These are phyloP conservation scores for Juglanconis oblonga DNA, from an alignment of 2,329 filamentous ascomycete genomes.

Conservation along the genomic window DNA sequence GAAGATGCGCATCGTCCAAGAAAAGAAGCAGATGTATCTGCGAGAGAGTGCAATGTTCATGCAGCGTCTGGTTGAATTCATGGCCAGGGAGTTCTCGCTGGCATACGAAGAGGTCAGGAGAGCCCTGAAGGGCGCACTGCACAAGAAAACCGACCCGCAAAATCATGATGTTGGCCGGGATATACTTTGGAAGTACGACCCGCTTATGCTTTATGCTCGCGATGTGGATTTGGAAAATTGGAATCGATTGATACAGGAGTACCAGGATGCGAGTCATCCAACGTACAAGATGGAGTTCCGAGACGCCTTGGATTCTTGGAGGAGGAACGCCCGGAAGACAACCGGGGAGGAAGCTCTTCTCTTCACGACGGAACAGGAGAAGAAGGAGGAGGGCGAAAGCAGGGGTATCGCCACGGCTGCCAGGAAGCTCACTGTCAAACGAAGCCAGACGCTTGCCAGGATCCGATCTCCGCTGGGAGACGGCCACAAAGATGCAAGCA, in stretches of 20 bases:
- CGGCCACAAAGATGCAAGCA: conserved; percentile 54
- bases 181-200: conserved; percentile 82
- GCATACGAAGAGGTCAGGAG: conserved; percentile 69
- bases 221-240: conserved; percentile 81
- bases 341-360: conserved; percentile 80
- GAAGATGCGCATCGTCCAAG: conserved; percentile 88
- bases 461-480: conserved; percentile 68
- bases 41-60: conserved; percentile 75
- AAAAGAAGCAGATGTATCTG: conserved; percentile 89
- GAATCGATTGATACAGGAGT: conserved; percentile 74
- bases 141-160: conserved; percentile 65
- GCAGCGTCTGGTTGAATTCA: conserved; percentile 74
- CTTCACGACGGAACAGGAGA: conserved; percentile 85
- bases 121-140: conserved; percentile 57
- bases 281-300: conserved; percentile 82
- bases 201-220: conserved; percentile 81
- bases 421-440: conserved; percentile 88
- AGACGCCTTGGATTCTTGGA: conserved; percentile 75
- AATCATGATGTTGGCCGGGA: conserved; percentile 71
- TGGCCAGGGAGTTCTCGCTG: conserved; percentile 76
- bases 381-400: conserved; percentile 59
- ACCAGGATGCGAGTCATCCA: conserved; percentile 72
- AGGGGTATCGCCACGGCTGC: conserved; percentile 66
- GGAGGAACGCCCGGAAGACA: conserved; percentile 71
- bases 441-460: conserved; percentile 82